These are phyloP conservation scores for Nigrospora oryzae DNA, from an alignment of 2,329 filamentous ascomycete genomes.

Conservation along the genomic window DNA sequence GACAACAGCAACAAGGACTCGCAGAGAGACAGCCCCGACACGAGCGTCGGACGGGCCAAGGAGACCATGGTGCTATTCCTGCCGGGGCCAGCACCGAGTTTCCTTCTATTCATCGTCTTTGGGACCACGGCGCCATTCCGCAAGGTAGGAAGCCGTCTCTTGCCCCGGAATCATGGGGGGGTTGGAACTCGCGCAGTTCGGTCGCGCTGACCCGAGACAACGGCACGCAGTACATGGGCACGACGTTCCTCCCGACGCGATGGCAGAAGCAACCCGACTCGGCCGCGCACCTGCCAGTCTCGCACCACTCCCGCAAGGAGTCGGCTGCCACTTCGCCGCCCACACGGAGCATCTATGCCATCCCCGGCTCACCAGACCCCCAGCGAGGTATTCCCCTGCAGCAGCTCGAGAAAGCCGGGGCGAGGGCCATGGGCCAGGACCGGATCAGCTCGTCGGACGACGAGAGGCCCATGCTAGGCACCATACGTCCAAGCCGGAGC, in stretches of 20 bases:
- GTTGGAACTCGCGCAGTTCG: too few relatives aligned
- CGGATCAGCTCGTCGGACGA: background rate
- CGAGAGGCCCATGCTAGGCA: background rate
- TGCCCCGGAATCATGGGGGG: too few relatives aligned
- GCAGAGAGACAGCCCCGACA: conserved; percentile 19
- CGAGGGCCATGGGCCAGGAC: too few relatives aligned
- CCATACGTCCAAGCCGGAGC: too few relatives aligned
- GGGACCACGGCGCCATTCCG: conserved; percentile 29
- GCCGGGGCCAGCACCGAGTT: conserved; percentile 26
- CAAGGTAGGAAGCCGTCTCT: background rate
- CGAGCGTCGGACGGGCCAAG: conserved; percentile 20
- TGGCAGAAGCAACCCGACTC: conserved; percentile 4
- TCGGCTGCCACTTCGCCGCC: background rate
- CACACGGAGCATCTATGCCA: background rate
- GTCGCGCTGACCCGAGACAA: too few relatives aligned
- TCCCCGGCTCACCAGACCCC: background rate
- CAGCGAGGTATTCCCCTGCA: background rate
- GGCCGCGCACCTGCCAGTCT: background rate
- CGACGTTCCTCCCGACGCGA: conserved; percentile 10
- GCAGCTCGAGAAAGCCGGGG: background rate
- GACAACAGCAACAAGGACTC: conserved; percentile 19
- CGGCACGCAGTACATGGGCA: conserved; percentile 11
- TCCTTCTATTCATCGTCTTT: conserved; percentile 29
- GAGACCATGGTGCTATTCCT: conserved; percentile 25
- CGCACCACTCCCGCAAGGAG: conserved; percentile 4